Evolutionary conservation across 129 eudicot species (phyloP), one percentile per base, ranked within the genome.

Genomic region (Smallanthus sonchifolius): DNA sequence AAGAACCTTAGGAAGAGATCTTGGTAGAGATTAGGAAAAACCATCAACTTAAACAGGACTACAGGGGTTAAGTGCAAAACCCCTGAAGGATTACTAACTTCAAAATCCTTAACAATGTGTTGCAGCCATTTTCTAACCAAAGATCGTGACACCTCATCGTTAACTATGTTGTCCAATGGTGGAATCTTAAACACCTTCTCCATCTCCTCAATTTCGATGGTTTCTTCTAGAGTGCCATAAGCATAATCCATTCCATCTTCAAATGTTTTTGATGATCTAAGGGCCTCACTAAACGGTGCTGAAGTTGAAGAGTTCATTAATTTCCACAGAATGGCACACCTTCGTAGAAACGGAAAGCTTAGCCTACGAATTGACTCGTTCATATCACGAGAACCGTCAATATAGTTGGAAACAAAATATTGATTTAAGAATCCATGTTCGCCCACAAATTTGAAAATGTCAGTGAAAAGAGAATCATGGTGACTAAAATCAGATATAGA

Each of bases 281-380:
- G 82, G 44, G 75, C 80, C 79, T 84, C 95, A 82, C 84, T 73
- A 69, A 83, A 88, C 65, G 95, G 98, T 34, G 82, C 63, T 37
- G 78, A 62, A 35, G 73, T 75, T 6, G 95, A 85, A 67, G 83
- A 77, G 70, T 81, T 86, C 34, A 94, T 78, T 51, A 94, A 70
- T 69, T 87, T 88, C 97, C 97, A 91, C 69, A 94, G 39, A 74
- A 94, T 54, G 43, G 96, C 92, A 88, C 97, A 94, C 81, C 96
- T 91, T 74, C 99, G 76, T 38, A 94, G 76, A 42, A 42, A 94
- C 15, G 99, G 97, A 68, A 88, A 94, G 72, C 84, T 88, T 71
- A 91, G 65, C 43, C 85, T 74, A 62, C 92, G 96, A 70, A 94
- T 77, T 5, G 71, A 39, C 65, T 88, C 86, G 51, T 82, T 86